Evolutionary conservation across 2,329 filamentous ascomycete genomes (phyloP), one percentile per base, ranked within the genome.

Genomic region (Aspergillus udagawae): DNA sequence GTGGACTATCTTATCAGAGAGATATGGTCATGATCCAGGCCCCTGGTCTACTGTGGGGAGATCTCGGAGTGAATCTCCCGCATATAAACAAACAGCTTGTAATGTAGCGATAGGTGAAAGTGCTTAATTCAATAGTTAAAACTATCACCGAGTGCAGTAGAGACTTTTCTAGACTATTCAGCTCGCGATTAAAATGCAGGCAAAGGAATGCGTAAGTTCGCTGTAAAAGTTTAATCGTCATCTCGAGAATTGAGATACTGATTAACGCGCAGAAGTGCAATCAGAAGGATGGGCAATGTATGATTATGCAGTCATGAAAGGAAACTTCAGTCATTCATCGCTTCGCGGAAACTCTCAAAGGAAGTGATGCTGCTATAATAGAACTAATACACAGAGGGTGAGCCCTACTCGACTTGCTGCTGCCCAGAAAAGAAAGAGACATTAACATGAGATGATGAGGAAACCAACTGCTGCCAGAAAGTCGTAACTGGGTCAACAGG

Each of bases 331-430:
- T 62, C 59, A 65, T 65, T 66, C 63, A 55, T 66, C 60, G 59
- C 62, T 63, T 60, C 47, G 55, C 59, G 55, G 41, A 42, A 62
- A 60, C 51, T 62, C 44, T 52, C 57, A 63, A 61, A 45, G 52
- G 53, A 63, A 61, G 58, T 58, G 49, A 63, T 62, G 63, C 51
- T 62, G 56, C 65, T 67, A 63, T 62, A 54, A 57, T 61, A 62
- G 58, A 47, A 65, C 65, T 67, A 67, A 67, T 67, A 67, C 63
- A 67, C 63, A 65, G 65, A 65, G 63, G 58, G 58, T 53, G 55
- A 59, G 60, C 61, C 60, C 54, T 52, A 61, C 52, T 59, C 56
- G 56, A 57, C 61, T 51, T 65, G 57, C 56, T 58, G 58, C 54
- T 60, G 60, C 63, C 63, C 55, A 60, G 60, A 57, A 62, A 47